phyloP scores from a whole-genome alignment of 2,329 filamentous ascomycete genomes.

The Alternaria gaisen region DNA sequence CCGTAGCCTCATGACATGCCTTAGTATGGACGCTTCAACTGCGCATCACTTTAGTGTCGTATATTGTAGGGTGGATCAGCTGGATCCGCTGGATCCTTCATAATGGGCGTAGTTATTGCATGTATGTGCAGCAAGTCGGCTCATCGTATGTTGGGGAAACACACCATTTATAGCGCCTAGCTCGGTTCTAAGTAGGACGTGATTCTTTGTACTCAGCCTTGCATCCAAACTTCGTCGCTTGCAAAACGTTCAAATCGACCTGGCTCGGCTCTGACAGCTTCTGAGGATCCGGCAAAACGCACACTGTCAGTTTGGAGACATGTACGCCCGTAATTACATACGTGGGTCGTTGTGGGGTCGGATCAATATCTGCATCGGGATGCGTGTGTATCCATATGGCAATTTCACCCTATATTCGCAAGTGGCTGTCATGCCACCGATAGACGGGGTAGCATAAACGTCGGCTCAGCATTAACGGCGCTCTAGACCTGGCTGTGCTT shows the following conservation, averaged over 20 bases:
- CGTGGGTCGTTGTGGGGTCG: conserved; percentile 14
- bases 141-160: conserved; percentile 5
- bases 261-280: conserved; percentile 6
- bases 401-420: conserved; percentile 5
- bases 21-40: conserved; percentile 11
- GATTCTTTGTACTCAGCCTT: conserved; percentile 18
- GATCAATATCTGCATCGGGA: conserved; percentile 11
- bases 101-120: conserved; percentile 19
- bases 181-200: conserved; percentile 12
- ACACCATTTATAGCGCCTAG: conserved; percentile 4
- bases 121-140: conserved; percentile 19
- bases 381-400: not conserved
- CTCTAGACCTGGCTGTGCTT: conserved; percentile 8
- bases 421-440: conserved; percentile 7
- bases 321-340: conserved; percentile 12
- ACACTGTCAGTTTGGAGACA: conserved; percentile 14
- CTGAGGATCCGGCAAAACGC: conserved; percentile 3
- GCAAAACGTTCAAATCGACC: conserved; percentile 8
- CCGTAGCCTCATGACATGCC: conserved; percentile 21
- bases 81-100: conserved; percentile 7
- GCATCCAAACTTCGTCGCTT: conserved; percentile 6
- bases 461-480: conserved; percentile 8
- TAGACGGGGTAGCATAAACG: conserved; percentile 1
- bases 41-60: conserved; percentile 19
- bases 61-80: conserved; percentile 15